Evolutionary conservation across 2,329 filamentous ascomycete genomes (phyloP).

Genomic region (Beauveria rudraprayagi): DNA sequence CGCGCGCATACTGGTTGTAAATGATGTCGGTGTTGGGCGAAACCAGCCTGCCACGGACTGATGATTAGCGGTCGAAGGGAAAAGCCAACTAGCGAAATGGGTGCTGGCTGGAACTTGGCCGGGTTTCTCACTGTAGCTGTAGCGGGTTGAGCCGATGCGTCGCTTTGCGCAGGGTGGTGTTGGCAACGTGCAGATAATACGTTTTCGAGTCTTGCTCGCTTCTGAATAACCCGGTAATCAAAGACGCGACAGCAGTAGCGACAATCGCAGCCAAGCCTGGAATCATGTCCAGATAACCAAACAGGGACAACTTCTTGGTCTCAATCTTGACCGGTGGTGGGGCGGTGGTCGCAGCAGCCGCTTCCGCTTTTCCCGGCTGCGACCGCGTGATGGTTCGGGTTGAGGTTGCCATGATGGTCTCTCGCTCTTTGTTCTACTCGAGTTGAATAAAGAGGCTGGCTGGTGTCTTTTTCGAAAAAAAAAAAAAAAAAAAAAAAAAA

Average conservation of each 20-base stretch:
- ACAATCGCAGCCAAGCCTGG: conserved; percentile 14
- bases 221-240: conserved; percentile 14
- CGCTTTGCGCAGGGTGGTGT: conserved; percentile 15
- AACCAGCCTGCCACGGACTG: conserved; percentile 10
- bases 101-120: too few species aligned
- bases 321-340: conserved; percentile 1
- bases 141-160: conserved; percentile 14
- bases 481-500: too few species aligned
- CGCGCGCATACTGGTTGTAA: conserved; percentile 15
- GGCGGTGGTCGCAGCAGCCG: neutral
- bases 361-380: neutral
- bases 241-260: conserved; percentile 8
- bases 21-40: conserved; percentile 14
- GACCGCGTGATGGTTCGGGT: neutral
- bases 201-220: conserved; percentile 14
- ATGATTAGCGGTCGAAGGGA: neutral
- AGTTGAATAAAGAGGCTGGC: neutral
- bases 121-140: conserved; percentile 15
- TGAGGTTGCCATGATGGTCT: neutral
- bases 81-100: too few species aligned
- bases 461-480: neutral
- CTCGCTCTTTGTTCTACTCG: neutral
- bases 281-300: conserved; percentile 14
- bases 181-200: conserved; percentile 17
- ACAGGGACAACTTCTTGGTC: conserved; percentile 11